These are phyloP conservation scores for Pichia sp. DNA, from an alignment of 1,139 yeast species.

Conservation along the genomic window DNA sequence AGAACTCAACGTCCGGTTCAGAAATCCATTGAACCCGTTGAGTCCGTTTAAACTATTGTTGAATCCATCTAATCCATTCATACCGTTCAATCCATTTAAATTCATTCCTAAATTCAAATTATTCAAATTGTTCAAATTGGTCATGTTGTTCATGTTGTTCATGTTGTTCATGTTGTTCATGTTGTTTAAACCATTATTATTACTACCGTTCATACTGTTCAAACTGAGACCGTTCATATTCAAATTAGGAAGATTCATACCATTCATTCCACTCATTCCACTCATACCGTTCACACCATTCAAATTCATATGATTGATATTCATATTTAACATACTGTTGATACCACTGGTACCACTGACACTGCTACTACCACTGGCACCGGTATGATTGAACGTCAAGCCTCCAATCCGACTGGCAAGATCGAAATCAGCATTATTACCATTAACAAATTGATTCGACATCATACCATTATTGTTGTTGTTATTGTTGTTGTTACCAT, in stretches of 20 bases:
- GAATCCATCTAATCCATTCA: conserved; percentile 10
- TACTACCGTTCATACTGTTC: conserved; percentile 1
- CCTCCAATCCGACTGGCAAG: conserved; percentile 28
- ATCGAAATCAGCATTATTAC: conserved; percentile 15
- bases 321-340: conserved; percentile 1
- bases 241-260: neutral
- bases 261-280: neutral
- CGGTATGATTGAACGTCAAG: conserved; percentile 21
- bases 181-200: conserved; percentile 1
- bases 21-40: conserved; percentile 7
- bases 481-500: neutral
- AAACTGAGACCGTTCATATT: conserved; percentile 2
- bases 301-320: conserved; percentile 4
- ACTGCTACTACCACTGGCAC: conserved; percentile 9
- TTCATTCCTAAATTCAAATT: neutral
- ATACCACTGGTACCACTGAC: conserved; percentile 5
- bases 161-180: conserved; percentile 2
- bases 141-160: conserved; percentile 5
- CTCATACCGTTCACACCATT: neutral
- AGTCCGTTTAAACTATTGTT: conserved; percentile 6
- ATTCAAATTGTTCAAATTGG: conserved; percentile 1
- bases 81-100: conserved; percentile 9
- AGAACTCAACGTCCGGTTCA: conserved; percentile 11
- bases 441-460: conserved; percentile 19
- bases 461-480: neutral